Evolutionary conservation across 2,329 filamentous ascomycete species (phyloP).

Genomic region (Chalaropsis ovoidea): DNA sequence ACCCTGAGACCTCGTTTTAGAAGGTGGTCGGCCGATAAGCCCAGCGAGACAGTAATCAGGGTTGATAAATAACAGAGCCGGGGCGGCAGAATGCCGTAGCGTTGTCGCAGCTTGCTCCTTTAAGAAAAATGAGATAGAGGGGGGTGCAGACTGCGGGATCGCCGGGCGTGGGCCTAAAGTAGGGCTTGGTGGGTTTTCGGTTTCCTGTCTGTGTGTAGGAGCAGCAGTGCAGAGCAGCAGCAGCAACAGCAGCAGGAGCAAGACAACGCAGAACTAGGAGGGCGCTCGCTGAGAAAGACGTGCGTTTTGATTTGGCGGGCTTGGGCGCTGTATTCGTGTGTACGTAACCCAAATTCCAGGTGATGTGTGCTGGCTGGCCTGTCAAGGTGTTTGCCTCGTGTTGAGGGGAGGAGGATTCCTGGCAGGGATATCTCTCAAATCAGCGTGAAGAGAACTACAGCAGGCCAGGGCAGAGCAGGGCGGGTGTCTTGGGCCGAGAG

Average conservation of each 20-base stretch:
- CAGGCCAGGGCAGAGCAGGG: too few relatives aligned
- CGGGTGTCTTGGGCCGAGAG: not conserved
- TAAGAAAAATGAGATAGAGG: conserved; percentile 3
- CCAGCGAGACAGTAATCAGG: conserved; percentile 5
- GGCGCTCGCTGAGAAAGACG: not conserved
- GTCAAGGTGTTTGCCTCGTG: conserved; percentile 17
- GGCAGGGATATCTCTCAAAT: conserved; percentile 19
- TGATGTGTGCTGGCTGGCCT: not conserved
- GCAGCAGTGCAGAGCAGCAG: not conserved
- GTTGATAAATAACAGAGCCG: not conserved
- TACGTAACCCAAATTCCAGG: conserved; percentile 19
- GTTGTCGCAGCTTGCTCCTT: conserved; percentile 16
- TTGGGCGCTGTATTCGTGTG: conserved; percentile 16
- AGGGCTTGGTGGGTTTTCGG: not conserved
- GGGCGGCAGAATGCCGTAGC: conserved; percentile 20
- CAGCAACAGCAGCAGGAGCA: too few relatives aligned
- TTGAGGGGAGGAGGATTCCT: conserved; percentile 7
- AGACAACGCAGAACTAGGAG: not conserved
- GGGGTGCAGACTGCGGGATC: not conserved
- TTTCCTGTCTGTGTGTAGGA: not conserved
- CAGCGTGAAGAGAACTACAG: too few relatives aligned
- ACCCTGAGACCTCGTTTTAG: conserved; percentile 17
- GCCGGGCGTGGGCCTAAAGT: conserved; percentile 1
- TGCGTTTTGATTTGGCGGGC: conserved; percentile 1
- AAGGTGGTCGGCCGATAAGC: conserved; percentile 20